These are phyloP conservation scores for Lithohypha guttulata DNA, from an alignment of 2,329 filamentous ascomycete genomes.

Conservation along the genomic window DNA sequence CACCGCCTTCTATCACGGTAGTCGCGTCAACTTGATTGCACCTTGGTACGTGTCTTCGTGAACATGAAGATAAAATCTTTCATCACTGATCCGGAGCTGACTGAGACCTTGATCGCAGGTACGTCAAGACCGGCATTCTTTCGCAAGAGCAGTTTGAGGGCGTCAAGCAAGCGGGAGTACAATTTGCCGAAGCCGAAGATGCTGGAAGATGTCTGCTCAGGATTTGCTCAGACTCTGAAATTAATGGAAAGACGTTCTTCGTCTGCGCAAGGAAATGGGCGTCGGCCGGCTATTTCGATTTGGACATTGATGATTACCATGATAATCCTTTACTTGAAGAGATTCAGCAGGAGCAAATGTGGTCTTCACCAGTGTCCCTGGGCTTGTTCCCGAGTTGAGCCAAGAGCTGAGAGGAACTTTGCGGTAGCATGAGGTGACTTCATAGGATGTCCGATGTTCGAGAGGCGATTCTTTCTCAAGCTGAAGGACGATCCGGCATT, in stretches of 20 bases:
- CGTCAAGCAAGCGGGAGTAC: slow-evolving; percentile 13
- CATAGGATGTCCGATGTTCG: too few species aligned
- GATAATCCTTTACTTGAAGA: slow-evolving; percentile 21
- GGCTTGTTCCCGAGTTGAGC: slow-evolving; percentile 20
- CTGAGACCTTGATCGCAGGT: slow-evolving; percentile 24
- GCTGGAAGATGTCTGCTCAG: slow-evolving; percentile 12
- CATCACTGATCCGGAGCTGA: too few species aligned
- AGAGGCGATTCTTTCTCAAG: too few species aligned
- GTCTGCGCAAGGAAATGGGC: slow-evolving; percentile 28
- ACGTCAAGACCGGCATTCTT: slow-evolving; percentile 27
- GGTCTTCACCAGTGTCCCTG: slow-evolving; percentile 17
- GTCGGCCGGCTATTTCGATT: slow-evolving; percentile 25
- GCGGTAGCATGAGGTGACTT: too few species aligned
- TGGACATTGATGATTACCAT: slow-evolving; percentile 28
- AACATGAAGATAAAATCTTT: not conserved
- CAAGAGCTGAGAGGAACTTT: not conserved
- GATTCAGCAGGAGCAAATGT: slow-evolving; percentile 24
- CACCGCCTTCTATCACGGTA: slow-evolving; percentile 33
- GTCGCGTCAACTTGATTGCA: slow-evolving; percentile 39
- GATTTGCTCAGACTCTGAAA: slow-evolving; percentile 12
- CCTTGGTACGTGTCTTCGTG: slow-evolving; percentile 32
- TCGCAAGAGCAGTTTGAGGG: slow-evolving; percentile 22
- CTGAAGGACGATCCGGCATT: too few species aligned
- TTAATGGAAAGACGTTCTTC: slow-evolving; percentile 22
- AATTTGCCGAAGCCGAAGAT: slow-evolving; percentile 17